Evolutionary conservation across 768 basidiomycete species (phyloP).

Genomic region (Lactarius quietus): DNA sequence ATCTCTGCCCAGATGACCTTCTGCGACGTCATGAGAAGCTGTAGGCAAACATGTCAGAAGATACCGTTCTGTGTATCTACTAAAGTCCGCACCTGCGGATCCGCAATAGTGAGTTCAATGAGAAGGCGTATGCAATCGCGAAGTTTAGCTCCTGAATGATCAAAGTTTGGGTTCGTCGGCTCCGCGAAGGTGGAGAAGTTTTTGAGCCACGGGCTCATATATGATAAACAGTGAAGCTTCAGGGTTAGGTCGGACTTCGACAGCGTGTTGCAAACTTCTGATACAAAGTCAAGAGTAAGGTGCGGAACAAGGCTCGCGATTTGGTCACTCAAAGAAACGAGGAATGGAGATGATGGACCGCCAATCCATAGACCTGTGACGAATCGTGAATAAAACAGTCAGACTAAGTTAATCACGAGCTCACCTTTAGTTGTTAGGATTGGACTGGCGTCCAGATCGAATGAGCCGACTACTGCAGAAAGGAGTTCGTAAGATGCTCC

Average conservation of each 20-base stretch:
- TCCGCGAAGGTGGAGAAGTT: conserved; percentile 72
- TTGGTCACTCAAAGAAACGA: conserved; percentile 63
- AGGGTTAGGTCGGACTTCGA: conserved; percentile 45
- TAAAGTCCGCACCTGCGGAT: conserved; percentile 54
- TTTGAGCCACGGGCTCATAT: conserved; percentile 85
- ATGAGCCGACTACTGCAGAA: conserved; percentile 67
- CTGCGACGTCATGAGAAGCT: conserved; percentile 68
- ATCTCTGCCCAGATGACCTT: conserved; percentile 76
- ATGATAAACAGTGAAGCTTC: conserved; percentile 71
- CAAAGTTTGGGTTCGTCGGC: conserved; percentile 62
- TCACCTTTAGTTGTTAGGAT: conserved; percentile 68
- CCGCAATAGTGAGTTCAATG: conserved; percentile 67
- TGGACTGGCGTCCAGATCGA: conserved; percentile 73
- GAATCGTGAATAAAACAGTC: conserved; percentile 6
- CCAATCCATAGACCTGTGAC: conserved; percentile 48
- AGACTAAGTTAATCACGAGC: conserved; percentile 19
- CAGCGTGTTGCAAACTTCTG: conserved; percentile 75
- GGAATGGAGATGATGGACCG: conserved; percentile 46
- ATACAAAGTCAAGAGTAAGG: conserved; percentile 82
- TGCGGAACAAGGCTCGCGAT: conserved; percentile 73
- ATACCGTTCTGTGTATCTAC: background rate
- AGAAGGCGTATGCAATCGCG: conserved; percentile 80
- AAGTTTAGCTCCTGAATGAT: conserved; percentile 68
- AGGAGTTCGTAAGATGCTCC: conserved; percentile 77
- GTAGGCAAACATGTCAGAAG: background rate